Evolutionary conservation across 768 basidiomycete genomes (phyloP), one percentile per base, ranked within the genome.

Genomic region (Naganishia friedmannii): DNA sequence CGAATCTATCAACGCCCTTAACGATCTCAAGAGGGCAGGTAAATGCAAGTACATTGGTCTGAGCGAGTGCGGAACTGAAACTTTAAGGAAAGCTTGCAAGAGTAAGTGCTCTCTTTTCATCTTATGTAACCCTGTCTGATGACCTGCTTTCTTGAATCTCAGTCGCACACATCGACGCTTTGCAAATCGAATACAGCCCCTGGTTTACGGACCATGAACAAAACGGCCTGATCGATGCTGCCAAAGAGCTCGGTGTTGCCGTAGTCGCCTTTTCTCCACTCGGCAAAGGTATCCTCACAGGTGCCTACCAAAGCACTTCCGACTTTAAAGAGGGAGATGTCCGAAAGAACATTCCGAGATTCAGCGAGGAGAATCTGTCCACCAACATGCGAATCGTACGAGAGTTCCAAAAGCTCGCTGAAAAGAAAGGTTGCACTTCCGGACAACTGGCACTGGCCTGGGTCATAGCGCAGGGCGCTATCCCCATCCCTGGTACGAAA

Each of bases 211-310:
- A 82, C 39, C 82, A 78, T 26, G 80, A 74, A 69, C 53, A 73
- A 26, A 74, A 73, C 69, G 80, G 77, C 8, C 55, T 78, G 1
- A 76, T 80, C 67, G 74, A 78, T 15, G 72, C 81, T 17, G 82
- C 82, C 3, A 76, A 79, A 19, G 84, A 85, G 72, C 78, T 84
- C 21, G 84, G 83, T 29, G 78, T 85, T 29, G 71, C 78, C 6
- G 74, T 85, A 60, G 75, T 83, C 65, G 83, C 84, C 21, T 85
- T 83, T 74, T 82, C 83, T 8, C 82, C 82, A 3, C 74, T 82
- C 19, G 82, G 82, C 3, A 77, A 81, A 51, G 83, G 84, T 21
- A 75, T 83, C 23, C 67, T 84, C 21, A 82, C 70, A 15, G 70
- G 70, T 5, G 15, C 26, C n/a, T 69, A 66, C 57, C 34, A 57